Conservation (phyloP, 371 early-diverging fungal genomes). For the Dentiscutata heterogama region DNA sequence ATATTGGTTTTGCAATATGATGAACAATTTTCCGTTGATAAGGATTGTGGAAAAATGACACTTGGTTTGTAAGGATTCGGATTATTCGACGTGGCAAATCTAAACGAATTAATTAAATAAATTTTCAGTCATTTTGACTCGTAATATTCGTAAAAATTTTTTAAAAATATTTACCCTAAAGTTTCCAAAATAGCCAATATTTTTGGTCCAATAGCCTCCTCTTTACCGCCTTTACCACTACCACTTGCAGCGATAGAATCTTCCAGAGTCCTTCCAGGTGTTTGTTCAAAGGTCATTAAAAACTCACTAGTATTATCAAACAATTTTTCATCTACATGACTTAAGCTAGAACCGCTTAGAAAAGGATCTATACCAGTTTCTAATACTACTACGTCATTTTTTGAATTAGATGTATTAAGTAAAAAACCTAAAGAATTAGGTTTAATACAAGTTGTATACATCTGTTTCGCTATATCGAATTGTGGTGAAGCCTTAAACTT, state of each 20-base stretch:
- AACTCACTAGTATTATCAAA: constrained; percentile 61
- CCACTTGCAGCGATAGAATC: constrained; percentile 43
- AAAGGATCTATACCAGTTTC: constrained; percentile 56
- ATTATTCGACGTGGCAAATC: constrained; percentile 18
- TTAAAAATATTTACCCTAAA: too few relatives aligned
- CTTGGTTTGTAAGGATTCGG: constrained; percentile 28
- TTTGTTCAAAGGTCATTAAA: constrained; percentile 61
- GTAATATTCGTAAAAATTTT: too few relatives aligned
- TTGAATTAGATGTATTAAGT: neutral
- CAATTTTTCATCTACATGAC: constrained; percentile 57
- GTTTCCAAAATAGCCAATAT: constrained; percentile 52
- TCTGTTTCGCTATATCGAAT: constrained; percentile 43
- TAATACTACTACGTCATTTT: constrained; percentile 29
- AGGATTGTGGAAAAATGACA: too few relatives aligned
- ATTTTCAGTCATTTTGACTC: too few relatives aligned
- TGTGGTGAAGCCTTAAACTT: constrained; percentile 37
- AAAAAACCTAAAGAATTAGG: constrained; percentile 39
- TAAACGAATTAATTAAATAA: too few relatives aligned
- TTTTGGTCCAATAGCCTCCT: constrained; percentile 55
- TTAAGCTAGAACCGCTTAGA: constrained; percentile 59
- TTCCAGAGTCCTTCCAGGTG: constrained; percentile 49
- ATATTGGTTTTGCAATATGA: too few relatives aligned
- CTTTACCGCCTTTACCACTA: neutral
- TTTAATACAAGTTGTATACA: constrained; percentile 45
- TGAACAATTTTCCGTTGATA: too few relatives aligned